These are phyloP conservation scores for Boletus huronensis DNA, from an alignment of 768 basidiomycete genomes.

Conservation along the genomic window DNA sequence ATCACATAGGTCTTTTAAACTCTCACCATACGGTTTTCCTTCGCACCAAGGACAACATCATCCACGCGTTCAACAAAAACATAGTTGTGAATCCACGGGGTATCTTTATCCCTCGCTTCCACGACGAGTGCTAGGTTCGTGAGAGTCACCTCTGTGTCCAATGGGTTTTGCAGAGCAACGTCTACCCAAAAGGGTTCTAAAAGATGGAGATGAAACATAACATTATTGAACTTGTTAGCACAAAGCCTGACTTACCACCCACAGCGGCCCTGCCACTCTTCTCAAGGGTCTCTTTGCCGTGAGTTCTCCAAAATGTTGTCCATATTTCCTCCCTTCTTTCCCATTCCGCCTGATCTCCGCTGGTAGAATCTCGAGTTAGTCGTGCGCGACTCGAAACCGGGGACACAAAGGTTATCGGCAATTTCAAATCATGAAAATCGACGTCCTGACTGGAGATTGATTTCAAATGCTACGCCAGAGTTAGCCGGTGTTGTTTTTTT, in stretches of 20 bases:
- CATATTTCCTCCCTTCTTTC: conserved; percentile 61
- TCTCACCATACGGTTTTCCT: conserved; percentile 63
- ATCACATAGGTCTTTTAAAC: neutral
- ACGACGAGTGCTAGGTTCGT: conserved; percentile 57
- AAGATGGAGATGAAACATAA: conserved; percentile 1
- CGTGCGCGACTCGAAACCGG: conserved; percentile 54
- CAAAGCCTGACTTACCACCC: conserved; percentile 44
- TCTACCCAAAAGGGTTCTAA: conserved; percentile 79
- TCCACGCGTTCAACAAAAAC: conserved; percentile 59
- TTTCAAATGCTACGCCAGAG: conserved; percentile 59
- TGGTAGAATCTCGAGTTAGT: conserved; percentile 47
- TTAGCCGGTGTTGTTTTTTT: neutral
- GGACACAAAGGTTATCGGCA: conserved; percentile 69
- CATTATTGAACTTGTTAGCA: neutral
- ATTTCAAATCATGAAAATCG: conserved; percentile 42
- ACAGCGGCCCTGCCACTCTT: conserved; percentile 57
- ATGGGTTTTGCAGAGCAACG: conserved; percentile 63
- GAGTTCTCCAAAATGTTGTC: conserved; percentile 53
- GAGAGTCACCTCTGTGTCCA: conserved; percentile 70
- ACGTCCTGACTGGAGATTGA: conserved; percentile 49
- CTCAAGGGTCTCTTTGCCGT: conserved; percentile 53
- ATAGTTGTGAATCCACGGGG: conserved; percentile 34
- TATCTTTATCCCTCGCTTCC: conserved; percentile 34
- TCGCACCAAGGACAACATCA: conserved; percentile 58
- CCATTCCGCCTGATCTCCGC: conserved; percentile 53